Conservation (phyloP, 2,329 filamentous ascomycete species). For the Aspergillus neoniger region DNA sequence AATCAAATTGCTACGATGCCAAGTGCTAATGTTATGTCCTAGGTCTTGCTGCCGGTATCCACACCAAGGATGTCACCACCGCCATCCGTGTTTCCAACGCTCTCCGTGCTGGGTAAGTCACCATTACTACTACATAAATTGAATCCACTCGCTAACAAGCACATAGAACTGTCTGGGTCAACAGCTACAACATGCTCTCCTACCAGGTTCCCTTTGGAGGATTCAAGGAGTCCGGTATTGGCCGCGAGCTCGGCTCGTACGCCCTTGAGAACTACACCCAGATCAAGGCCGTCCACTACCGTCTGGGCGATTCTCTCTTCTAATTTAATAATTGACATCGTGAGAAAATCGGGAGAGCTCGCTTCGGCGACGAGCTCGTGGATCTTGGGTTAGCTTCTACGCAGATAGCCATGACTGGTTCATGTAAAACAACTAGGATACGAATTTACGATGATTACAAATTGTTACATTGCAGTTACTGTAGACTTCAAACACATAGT, state of each 20-base stretch:
- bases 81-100: conserved; percentile 73
- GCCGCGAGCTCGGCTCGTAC: conserved; percentile 51
- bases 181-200: conserved; percentile 69
- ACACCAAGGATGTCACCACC: conserved; percentile 77
- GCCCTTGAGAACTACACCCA: conserved; percentile 54
- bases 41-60: conserved; percentile 69
- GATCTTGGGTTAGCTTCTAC: neutral
- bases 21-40: neutral
- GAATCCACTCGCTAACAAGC: neutral
- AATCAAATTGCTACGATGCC: neutral
- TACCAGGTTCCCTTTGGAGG: conserved; percentile 49
- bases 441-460: conserved; percentile 9
- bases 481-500: neutral
- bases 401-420: conserved; percentile 5
- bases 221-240: conserved; percentile 48
- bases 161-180: conserved; percentile 60
- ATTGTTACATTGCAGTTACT: neutral
- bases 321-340: conserved; percentile 32
- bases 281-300: conserved; percentile 49
- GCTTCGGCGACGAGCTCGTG: conserved; percentile 8
- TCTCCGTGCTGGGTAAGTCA: conserved; percentile 65
- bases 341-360: conserved; percentile 12
- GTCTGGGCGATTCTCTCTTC: conserved; percentile 48
- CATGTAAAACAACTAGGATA: conserved; percentile 10
- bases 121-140: conserved; percentile 48